Evolutionary conservation across 495 filamentous ascomycete genomes (phyloP), one percentile per base, ranked within the genome.

Genomic region (Cairneyella variabilis): DNA sequence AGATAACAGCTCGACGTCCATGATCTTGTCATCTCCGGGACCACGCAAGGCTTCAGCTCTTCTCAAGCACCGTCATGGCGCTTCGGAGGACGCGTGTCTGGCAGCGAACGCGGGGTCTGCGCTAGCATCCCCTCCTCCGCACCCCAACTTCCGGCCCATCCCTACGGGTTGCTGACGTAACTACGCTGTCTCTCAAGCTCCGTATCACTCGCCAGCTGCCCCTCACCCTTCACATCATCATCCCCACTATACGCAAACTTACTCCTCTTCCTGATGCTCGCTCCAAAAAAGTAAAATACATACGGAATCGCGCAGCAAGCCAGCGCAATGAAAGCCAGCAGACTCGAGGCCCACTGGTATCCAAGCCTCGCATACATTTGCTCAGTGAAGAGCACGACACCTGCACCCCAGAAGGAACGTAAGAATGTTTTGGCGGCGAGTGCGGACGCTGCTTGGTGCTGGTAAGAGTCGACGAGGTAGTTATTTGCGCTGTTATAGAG

Each of bases 401-500:
- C 76, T 0, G 87, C 88, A 58, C 89, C 89, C 85, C 86, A 93
- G 66, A 90, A 84, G 8, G 80, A 84, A 6, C 89, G 79, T 38
- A 93, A 71, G 61, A 80, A 90, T 0, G 88, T 91, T 70, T 91
- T 91, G 42, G 88, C 88, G 2, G 88, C 88, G n/a, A 92, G 77
- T 0, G 88, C 88, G 5, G 83, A 88, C 0, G 89, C 88, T n/a
- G 89, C 89, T 69, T 89, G 85, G 64, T 89, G 83, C 64, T 89
- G 86, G 68, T 91, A 91, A 0, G 86, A 84, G 67, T 93, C 89
- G 49, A 93, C 87, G 60, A 76, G 56, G 64, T 91, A 91, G 71
- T 92, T 91, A 70, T 89, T 91, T 44, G 87, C 87, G 8, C 84
- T 75, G 70, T 91, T 91, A 69, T 91, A 92, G 20, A 92, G 70